Conservation (phyloP, 148 eudicot genomes). For the Vaccinium myrtillus region DNA sequence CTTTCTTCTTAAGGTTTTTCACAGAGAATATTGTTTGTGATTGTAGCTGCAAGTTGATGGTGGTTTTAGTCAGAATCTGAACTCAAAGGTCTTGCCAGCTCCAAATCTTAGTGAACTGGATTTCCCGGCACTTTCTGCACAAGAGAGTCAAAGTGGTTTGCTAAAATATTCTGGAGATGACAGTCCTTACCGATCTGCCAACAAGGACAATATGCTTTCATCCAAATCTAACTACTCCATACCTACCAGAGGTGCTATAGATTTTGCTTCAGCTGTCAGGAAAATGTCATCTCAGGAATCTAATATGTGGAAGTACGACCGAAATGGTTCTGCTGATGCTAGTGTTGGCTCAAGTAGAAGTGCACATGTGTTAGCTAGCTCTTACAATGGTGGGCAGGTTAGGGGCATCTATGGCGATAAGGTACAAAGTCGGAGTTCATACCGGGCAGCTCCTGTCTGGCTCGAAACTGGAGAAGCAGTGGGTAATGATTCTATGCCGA, state of each 20-base stretch:
- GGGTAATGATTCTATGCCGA: conserved; percentile 53
- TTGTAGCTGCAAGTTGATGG: conserved; percentile 93
- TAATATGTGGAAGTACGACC: conserved; percentile 66
- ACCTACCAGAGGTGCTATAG: conserved; percentile 58
- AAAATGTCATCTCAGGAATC: conserved; percentile 81
- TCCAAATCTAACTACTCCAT: conserved; percentile 58
- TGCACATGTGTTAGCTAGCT: conserved; percentile 61
- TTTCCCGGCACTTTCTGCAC: conserved; percentile 73
- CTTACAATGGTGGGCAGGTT: conserved; percentile 52
- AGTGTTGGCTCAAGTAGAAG: conserved; percentile 75
- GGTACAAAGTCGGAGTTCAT: conserved; percentile 53
- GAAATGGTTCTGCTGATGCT: conserved; percentile 61
- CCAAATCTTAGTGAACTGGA: conserved; percentile 76
- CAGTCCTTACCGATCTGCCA: conserved; percentile 52
- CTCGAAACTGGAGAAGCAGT: conserved; percentile 98
- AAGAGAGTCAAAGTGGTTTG: conserved; percentile 49
- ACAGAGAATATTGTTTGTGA: conserved; percentile 12
- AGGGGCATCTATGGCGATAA: conserved; percentile 60
- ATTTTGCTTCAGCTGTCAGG: conserved; percentile 94
- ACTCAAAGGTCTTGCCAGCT: conserved; percentile 62
- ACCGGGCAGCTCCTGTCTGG: conserved; percentile 78
- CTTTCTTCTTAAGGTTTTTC: conserved; percentile 1
- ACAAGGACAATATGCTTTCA: conserved; percentile 53
- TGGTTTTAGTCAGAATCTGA: conserved; percentile 56
- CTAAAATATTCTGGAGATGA: conserved; percentile 56